phyloP scores from a whole-genome alignment of 768 basidiomycete genomes.

The Guyanaporus albipodus region DNA sequence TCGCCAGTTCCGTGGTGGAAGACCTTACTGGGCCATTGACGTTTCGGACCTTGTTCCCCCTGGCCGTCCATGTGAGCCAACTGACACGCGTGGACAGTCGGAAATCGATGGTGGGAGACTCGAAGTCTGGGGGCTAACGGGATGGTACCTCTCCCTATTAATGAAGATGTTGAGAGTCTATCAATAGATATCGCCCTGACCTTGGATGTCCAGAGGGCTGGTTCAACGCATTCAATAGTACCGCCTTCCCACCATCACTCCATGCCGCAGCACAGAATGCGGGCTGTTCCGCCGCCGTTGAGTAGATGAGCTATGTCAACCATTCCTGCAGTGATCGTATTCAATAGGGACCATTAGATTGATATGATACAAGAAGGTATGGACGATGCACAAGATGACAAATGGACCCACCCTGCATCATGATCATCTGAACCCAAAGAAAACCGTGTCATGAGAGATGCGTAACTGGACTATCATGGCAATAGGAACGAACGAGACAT shows the following conservation, averaged over 20 bases:
- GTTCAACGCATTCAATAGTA: background rate
- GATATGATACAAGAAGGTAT: constrained; percentile 23
- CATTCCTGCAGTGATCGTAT: background rate
- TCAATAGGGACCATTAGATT: constrained; percentile 12
- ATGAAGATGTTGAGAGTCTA: constrained; percentile 54
- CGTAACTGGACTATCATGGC: constrained; percentile 13
- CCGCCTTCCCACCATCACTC: background rate
- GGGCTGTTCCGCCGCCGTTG: background rate
- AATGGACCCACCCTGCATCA: constrained; percentile 12
- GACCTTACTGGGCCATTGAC: constrained; percentile 63
- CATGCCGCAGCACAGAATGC: background rate
- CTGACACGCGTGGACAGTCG: constrained; percentile 34
- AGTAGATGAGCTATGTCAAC: background rate
- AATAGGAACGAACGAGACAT: constrained; percentile 10
- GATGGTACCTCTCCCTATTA: constrained; percentile 70
- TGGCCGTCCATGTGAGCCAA: constrained; percentile 29
- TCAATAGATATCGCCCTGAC: constrained; percentile 22
- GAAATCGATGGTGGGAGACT: constrained; percentile 46
- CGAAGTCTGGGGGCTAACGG: constrained; percentile 82
- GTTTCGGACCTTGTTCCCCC: constrained; percentile 52
- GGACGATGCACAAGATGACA: constrained; percentile 16
- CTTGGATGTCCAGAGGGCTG: background rate
- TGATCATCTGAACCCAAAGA: constrained; percentile 11
- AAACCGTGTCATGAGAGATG: constrained; percentile 12
- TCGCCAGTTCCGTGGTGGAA: constrained; percentile 49